These are phyloP conservation scores for Proliferodiscus dingleyae DNA, from an alignment of 2,329 filamentous ascomycete genomes.

Conservation along the genomic window DNA sequence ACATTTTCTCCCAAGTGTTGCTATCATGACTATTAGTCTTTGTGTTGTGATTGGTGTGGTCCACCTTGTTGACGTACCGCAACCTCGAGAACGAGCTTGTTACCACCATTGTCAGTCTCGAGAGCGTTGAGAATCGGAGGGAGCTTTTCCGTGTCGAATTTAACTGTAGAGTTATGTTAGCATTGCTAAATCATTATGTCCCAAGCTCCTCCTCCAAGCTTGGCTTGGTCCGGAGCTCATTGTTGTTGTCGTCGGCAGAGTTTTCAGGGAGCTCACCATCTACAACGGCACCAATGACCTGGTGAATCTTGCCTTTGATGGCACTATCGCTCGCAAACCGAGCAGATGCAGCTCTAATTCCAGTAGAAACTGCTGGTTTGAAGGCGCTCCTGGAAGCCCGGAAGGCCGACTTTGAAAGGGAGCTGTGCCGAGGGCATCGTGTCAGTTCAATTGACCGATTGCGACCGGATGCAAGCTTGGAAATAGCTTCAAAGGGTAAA, in stretches of 20 bases:
- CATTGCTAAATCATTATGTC: conserved; percentile 9
- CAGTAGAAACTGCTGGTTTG: conserved; percentile 52
- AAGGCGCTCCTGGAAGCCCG: conserved; percentile 53
- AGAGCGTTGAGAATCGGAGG: conserved; percentile 97
- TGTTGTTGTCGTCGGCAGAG: conserved; percentile 27
- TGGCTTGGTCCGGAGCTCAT: conserved; percentile 21
- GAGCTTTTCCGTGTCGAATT: conserved; percentile 92
- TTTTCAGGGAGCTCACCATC: conserved; percentile 81
- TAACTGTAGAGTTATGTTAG: conserved; percentile 59
- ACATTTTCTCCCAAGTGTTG: conserved; percentile 99
- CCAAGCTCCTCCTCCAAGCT: conserved; percentile 16
- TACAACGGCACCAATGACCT: conserved; percentile 98
- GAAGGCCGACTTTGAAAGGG: conserved; percentile 62
- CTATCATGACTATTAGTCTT: conserved; percentile 48
- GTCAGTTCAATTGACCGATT: conserved; percentile 45
- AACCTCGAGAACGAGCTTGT: conserved; percentile 96
- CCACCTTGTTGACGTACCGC: conserved; percentile 58
- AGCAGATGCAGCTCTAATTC: conserved; percentile 46
- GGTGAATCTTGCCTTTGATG: conserved; percentile 64
- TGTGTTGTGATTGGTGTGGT: conserved; percentile 13
- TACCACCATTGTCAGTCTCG: conserved; percentile 81
- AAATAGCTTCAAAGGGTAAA: conserved; percentile 26
- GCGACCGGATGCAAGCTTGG: conserved; percentile 8
- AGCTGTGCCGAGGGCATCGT: conserved; percentile 44
- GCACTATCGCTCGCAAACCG: conserved; percentile 51